These are phyloP conservation scores for Eutrema salsugineum DNA, from an alignment of 441 rosid genomes.

Conservation along the genomic window DNA sequence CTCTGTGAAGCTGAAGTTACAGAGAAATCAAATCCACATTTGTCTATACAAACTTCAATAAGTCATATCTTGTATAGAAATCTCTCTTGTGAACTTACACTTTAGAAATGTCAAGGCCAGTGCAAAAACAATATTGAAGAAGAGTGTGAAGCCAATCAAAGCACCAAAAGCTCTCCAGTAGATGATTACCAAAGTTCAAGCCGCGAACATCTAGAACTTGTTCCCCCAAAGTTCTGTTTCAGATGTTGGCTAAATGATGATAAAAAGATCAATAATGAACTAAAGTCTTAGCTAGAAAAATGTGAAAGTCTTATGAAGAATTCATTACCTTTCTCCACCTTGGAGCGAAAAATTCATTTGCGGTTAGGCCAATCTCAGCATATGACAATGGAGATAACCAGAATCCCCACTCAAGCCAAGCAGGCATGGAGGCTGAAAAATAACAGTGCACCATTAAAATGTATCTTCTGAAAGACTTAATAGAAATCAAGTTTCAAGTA, in stretches of 20 bases:
- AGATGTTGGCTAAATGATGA: conserved; percentile 14
- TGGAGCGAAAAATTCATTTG: conserved; percentile 69
- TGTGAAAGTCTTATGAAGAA: neutral
- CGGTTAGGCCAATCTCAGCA: conserved; percentile 65
- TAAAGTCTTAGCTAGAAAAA: neutral
- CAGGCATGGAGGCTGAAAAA: conserved; percentile 50
- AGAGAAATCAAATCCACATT: neutral
- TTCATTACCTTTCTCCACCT: conserved; percentile 52
- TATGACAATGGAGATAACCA: conserved; percentile 67
- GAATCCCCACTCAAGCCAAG: conserved; percentile 73
- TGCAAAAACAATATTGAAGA: conserved; percentile 50
- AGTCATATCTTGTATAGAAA: neutral
- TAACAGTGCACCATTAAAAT: neutral
- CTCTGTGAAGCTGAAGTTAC: conserved; percentile 50
- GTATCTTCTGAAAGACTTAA: neutral
- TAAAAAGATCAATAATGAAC: neutral
- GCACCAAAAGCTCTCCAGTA: conserved; percentile 66
- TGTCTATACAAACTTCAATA: neutral
- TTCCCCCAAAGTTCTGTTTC: conserved; percentile 45
- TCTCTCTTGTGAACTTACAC: conserved; percentile 37
- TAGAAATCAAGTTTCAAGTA: neutral
- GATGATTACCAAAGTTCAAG: conserved; percentile 44
- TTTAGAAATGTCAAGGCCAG: conserved; percentile 60
- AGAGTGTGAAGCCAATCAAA: conserved; percentile 48
- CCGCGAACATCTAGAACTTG: conserved; percentile 51